phyloP scores from a whole-genome alignment of 768 basidiomycete species.

The Suillus spraguei region DNA sequence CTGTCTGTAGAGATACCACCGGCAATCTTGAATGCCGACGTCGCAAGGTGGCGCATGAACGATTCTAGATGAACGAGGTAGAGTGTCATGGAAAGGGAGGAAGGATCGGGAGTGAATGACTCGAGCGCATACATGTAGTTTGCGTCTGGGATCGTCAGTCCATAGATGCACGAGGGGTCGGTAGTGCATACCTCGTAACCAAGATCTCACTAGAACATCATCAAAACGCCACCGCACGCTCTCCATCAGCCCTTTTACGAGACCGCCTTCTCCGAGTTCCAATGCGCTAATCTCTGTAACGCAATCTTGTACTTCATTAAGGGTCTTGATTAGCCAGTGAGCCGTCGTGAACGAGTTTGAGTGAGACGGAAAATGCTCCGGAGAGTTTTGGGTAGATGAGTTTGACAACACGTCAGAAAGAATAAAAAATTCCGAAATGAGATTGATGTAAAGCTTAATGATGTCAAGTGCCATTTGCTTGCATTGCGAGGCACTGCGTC shows the following conservation, averaged over 20 bases:
- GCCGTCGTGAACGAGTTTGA: constrained; percentile 84
- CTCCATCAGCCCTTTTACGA: constrained; percentile 73
- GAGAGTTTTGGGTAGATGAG: constrained; percentile 43
- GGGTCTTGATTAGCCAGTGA: constrained; percentile 76
- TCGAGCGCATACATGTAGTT: constrained; percentile 83
- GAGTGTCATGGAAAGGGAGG: constrained; percentile 66
- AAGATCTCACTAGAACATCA: constrained; percentile 74
- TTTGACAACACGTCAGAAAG: constrained; percentile 76
- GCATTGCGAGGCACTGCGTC: constrained; percentile 83
- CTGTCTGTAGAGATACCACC: constrained; percentile 66
- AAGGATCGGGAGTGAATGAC: constrained; percentile 72
- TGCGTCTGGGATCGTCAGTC: constrained; percentile 59
- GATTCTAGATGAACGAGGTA: constrained; percentile 78
- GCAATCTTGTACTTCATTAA: constrained; percentile 86
- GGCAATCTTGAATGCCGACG: constrained; percentile 77
- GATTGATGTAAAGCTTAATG: constrained; percentile 80
- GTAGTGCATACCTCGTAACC: constrained; percentile 73
- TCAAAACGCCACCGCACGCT: constrained; percentile 87
- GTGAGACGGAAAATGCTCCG: constrained; percentile 62
- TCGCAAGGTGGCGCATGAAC: constrained; percentile 80
- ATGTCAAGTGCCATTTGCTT: constrained; percentile 88
- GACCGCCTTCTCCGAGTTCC: constrained; percentile 79
- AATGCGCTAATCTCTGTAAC: constrained; percentile 77
- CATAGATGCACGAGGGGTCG: neutral
- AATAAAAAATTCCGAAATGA: constrained; percentile 84